Evolutionary conservation across 2,329 filamentous ascomycete genomes (phyloP).

Genomic region (Fusarium praegraminearum): DNA sequence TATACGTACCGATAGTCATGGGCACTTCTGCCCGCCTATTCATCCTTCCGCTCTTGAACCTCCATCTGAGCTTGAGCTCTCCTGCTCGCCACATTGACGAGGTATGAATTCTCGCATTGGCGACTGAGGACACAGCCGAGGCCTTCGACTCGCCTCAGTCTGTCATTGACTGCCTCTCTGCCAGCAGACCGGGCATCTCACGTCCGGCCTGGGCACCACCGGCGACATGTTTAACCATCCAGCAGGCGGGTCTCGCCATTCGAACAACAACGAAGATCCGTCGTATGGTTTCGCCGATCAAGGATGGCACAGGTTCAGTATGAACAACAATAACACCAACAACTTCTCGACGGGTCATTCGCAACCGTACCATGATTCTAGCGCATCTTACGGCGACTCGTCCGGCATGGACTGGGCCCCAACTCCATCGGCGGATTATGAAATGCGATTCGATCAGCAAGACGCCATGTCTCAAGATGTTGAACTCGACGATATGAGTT

Average conservation of each 20-base stretch:
- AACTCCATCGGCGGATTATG: slow-evolving; percentile 46
- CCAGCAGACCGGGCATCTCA: slow-evolving; percentile 51
- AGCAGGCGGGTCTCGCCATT: slow-evolving; percentile 50
- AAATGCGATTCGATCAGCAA: slow-evolving; percentile 48
- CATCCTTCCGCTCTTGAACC: slow-evolving; percentile 50
- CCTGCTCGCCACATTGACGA: slow-evolving; percentile 51
- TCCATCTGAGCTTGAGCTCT: slow-evolving; percentile 51
- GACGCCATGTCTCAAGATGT: slow-evolving; percentile 41
- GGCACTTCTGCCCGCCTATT: slow-evolving; percentile 52
- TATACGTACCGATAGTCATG: slow-evolving; percentile 53
- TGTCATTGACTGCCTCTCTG: slow-evolving; percentile 52
- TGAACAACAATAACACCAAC: slow-evolving; percentile 39
- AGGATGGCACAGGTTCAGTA: slow-evolving; percentile 51
- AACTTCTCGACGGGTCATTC: slow-evolving; percentile 42
- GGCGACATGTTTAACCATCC: slow-evolving; percentile 56
- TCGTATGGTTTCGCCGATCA: slow-evolving; percentile 51
- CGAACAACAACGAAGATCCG: slow-evolving; percentile 46
- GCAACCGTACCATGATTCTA: slow-evolving; percentile 45
- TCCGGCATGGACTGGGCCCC: slow-evolving; percentile 57
- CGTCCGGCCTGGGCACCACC: slow-evolving; percentile 49
- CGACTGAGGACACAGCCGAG: slow-evolving; percentile 53
- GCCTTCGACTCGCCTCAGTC: slow-evolving; percentile 56
- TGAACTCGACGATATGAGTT: slow-evolving; percentile 47
- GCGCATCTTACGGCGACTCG: slow-evolving; percentile 46
- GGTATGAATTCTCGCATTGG: slow-evolving; percentile 54